Evolutionary conservation across 805 yeast genomes (phyloP).

Genomic region (Saccharomycopsis schoenii): DNA sequence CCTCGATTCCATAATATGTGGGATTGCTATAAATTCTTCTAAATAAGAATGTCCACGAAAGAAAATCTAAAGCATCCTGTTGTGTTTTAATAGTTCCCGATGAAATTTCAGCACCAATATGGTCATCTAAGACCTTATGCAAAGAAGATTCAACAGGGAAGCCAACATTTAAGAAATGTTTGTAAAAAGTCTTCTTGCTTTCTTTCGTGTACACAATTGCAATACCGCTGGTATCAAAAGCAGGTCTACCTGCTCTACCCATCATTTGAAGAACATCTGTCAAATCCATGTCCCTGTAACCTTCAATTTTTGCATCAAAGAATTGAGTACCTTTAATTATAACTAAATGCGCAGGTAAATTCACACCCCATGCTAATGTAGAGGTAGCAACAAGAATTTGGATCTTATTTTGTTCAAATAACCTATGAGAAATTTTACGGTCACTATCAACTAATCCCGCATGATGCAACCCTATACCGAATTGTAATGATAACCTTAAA

Average conservation of each 20-base stretch:
- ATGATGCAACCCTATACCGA: slow-evolving; percentile 91
- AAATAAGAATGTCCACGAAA: slow-evolving; percentile 89
- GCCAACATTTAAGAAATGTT: slow-evolving; percentile 84
- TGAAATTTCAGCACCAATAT: slow-evolving; percentile 92
- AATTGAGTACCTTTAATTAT: slow-evolving; percentile 95
- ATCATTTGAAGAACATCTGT: slow-evolving; percentile 96
- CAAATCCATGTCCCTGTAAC: slow-evolving; percentile 85
- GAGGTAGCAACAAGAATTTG: slow-evolving; percentile 95
- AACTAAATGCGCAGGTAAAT: slow-evolving; percentile 97
- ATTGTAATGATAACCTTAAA: slow-evolving; percentile 55
- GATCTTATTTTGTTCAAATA: slow-evolving; percentile 78
- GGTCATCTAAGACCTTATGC: slow-evolving; percentile 73
- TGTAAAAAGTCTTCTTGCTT: slow-evolving; percentile 76
- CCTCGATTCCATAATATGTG: slow-evolving; percentile 80
- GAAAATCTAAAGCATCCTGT: slow-evolving; percentile 92
- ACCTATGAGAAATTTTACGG: slow-evolving; percentile 76
- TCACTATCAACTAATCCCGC: slow-evolving; percentile 94
- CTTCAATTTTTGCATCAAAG: slow-evolving; percentile 91
- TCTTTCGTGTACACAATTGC: slow-evolving; percentile 82
- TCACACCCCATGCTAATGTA: slow-evolving; percentile 99
- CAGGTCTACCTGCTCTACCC: slow-evolving; percentile 99
- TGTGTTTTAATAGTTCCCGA: slow-evolving; percentile 89
- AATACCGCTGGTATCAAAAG: slow-evolving; percentile 83
- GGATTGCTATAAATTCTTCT: slow-evolving; percentile 95
- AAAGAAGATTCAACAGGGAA: slow-evolving; percentile 91